Conservation (phyloP, 2,329 filamentous ascomycete species). For the Ceratocystis destructans region DNA sequence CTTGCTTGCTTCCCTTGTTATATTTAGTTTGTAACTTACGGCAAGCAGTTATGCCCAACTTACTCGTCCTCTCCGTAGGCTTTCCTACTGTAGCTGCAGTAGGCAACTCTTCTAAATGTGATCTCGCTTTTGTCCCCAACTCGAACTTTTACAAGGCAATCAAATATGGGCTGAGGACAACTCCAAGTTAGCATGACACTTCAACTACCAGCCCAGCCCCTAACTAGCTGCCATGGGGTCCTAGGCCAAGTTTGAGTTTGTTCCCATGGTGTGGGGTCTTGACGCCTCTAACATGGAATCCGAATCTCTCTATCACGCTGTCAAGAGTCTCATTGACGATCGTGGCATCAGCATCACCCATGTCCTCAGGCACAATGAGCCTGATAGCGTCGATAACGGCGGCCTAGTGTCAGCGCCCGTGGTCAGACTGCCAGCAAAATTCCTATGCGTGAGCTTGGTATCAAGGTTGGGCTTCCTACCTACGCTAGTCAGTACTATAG, state of each 20-base stretch:
- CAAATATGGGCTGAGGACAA: constrained; percentile 44
- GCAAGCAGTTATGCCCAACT: background rate
- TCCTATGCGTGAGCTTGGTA: constrained; percentile 48
- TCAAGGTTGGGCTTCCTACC: constrained; percentile 57
- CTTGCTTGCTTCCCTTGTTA: background rate
- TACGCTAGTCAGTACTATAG: constrained; percentile 49
- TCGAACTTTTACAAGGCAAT: constrained; percentile 44
- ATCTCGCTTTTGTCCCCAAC: constrained; percentile 54
- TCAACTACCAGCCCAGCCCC: constrained; percentile 56
- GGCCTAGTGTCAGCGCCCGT: constrained; percentile 49
- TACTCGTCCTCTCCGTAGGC: background rate
- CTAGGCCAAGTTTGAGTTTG: constrained; percentile 52
- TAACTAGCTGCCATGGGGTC: constrained; percentile 37
- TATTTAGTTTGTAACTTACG: background rate
- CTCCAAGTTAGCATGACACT: constrained; percentile 65
- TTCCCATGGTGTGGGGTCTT: constrained; percentile 28
- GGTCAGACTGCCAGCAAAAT: constrained; percentile 60
- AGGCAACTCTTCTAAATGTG: constrained; percentile 46
- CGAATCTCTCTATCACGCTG: constrained; percentile 46
- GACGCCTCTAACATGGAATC: constrained; percentile 30
- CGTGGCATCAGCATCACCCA: constrained; percentile 47
- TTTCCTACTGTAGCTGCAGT: constrained; percentile 22
- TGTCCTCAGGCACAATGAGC: constrained; percentile 69
- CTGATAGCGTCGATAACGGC: constrained; percentile 46
- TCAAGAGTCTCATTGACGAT: constrained; percentile 39